Percentiles rank a stretch among this genome's conserved stretches.
These are phyloP conservation scores for Chloris gayana DNA, from an alignment of 176 grass and related monocot species.

Conservation along the genomic window DNA sequence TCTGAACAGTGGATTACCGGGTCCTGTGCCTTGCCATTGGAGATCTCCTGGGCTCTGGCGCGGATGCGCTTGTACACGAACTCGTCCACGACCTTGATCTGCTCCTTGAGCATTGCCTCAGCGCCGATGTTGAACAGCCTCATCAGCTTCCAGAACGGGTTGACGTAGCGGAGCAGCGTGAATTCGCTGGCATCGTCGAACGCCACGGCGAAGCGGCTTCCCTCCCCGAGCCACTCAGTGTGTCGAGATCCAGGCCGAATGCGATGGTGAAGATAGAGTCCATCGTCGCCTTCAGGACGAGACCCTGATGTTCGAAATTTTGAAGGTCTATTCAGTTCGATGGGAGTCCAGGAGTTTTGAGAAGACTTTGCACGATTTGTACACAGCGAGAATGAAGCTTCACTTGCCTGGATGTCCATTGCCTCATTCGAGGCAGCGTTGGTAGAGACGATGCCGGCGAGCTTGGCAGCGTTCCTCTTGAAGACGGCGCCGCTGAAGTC, in stretches of 20 bases:
- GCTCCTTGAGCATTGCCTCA: slow-evolving; percentile 42
- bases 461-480: slow-evolving; percentile 54
- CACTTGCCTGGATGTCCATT: slow-evolving; percentile 54
- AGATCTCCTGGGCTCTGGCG: slow-evolving; percentile 29
- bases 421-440: neutral
- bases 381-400: neutral
- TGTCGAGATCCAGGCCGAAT: slow-evolving; percentile 60
- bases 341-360: no score
- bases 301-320: slow-evolving; percentile 21
- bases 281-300: slow-evolving; percentile 62
- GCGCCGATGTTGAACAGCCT: slow-evolving; percentile 51
- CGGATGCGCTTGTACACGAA: slow-evolving; percentile 58
- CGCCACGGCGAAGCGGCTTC: slow-evolving; percentile 55
- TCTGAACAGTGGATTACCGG: slow-evolving; percentile 15
- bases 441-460: slow-evolving; percentile 33
- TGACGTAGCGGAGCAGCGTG: slow-evolving; percentile 55
- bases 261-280: slow-evolving; percentile 67
- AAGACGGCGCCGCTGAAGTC: slow-evolving; percentile 63
- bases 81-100: slow-evolving; percentile 50
- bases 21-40: neutral
- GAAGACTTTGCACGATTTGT: neutral
- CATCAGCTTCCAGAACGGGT: slow-evolving; percentile 56
- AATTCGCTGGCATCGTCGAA: slow-evolving; percentile 73
- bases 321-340: neutral
- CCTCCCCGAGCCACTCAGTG: slow-evolving; percentile 30